These are phyloP conservation scores for Epichloe amarillans DNA, from an alignment of 2,329 filamentous ascomycete species.

Conservation along the genomic window DNA sequence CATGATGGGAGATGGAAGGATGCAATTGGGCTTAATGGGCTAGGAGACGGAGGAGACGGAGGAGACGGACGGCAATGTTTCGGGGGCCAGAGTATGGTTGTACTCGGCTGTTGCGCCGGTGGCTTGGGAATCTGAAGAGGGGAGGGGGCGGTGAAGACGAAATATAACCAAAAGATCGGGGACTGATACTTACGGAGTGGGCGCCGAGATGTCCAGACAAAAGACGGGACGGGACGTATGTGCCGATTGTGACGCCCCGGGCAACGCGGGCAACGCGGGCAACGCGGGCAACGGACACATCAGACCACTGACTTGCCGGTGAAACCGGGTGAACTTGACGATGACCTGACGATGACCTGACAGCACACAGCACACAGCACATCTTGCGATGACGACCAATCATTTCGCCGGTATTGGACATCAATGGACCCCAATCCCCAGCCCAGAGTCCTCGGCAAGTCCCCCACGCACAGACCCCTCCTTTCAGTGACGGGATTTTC, in stretches of 20 bases:
- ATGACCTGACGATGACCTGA: too few species aligned
- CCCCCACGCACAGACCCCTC: too few species aligned
- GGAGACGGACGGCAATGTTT: too few species aligned
- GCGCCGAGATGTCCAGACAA: too few species aligned
- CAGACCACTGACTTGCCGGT: too few species aligned
- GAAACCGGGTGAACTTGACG: too few species aligned
- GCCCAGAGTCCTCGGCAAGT: background rate
- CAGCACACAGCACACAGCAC: too few species aligned
- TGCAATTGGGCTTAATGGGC: background rate
- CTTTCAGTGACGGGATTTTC: too few species aligned
- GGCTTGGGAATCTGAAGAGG: background rate
- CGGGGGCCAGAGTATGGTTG: too few species aligned
- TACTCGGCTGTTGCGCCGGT: too few species aligned
- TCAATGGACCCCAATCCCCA: background rate
- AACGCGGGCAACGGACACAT: background rate
- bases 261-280: background rate
- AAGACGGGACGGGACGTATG: background rate
- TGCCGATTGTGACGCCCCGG: background rate
- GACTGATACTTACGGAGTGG: too few species aligned
- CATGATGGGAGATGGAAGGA: slow-evolving; percentile 7
- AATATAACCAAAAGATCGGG: background rate
- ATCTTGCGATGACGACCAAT: slow-evolving; percentile 4
- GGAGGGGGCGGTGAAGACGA: background rate
- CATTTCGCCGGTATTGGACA: slow-evolving; percentile 6
- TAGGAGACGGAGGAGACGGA: too few species aligned